These are phyloP conservation scores for Lactarius akahatsu DNA, from an alignment of 768 basidiomycete genomes.

Conservation along the genomic window DNA sequence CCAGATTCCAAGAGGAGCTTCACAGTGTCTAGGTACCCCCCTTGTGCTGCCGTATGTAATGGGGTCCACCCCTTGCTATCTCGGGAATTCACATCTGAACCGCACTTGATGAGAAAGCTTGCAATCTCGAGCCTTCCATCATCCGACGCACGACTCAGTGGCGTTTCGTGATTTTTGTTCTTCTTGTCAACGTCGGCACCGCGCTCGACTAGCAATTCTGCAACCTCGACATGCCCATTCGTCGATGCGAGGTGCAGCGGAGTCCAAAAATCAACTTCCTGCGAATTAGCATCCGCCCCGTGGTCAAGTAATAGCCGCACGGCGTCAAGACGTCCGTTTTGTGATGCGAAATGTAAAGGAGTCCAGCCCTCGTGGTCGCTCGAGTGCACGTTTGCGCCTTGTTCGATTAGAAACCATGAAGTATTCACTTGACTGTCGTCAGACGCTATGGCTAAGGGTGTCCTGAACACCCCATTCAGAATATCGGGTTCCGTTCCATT, in stretches of 20 bases:
- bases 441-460: neutral
- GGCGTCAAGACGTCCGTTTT: neutral
- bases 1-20: neutral
- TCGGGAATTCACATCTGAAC: neutral
- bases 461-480: neutral
- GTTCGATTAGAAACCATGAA: neutral
- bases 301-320: neutral
- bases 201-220: neutral
- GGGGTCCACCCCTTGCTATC: neutral
- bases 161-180: neutral
- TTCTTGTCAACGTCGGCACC: neutral
- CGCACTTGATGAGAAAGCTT: neutral
- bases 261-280: neutral
- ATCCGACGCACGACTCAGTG: neutral
- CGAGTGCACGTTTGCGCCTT: neutral
- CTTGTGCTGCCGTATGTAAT: neutral
- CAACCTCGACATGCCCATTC: neutral
- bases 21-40: neutral
- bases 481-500: neutral
- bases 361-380: neutral
- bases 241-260: neutral
- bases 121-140: neutral
- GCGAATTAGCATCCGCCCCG: neutral
- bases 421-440: neutral
- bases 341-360: neutral